phyloP scores from a whole-genome alignment of 139 green algal genomes.

The Microglena sp. region DNA sequence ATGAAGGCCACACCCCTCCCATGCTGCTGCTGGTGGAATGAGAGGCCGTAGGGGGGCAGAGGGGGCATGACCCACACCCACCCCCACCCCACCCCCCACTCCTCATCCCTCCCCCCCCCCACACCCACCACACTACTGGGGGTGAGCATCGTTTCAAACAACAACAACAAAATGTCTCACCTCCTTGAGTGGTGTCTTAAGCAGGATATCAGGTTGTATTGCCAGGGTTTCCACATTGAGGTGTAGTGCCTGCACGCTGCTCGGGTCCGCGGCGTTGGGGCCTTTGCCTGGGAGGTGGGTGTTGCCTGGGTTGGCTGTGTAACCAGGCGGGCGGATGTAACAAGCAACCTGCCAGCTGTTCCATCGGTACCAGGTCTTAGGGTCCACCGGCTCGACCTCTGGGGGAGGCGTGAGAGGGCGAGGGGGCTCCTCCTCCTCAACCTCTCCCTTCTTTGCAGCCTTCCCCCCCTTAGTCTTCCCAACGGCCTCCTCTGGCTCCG shows the following conservation, averaged over 20 bases:
- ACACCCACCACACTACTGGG: too few relatives aligned
- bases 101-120: too few relatives aligned
- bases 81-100: too few relatives aligned
- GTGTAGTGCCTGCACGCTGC: conserved; percentile 26
- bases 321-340: conserved; percentile 30
- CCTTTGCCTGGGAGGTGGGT: neutral
- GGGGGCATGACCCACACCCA: too few relatives aligned
- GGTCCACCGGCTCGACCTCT: conserved; percentile 1
- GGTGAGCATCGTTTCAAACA: too few relatives aligned
- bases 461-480: neutral
- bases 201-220: conserved; percentile 32
- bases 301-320: too few relatives aligned
- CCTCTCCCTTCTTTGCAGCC: neutral
- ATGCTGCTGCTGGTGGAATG: too few relatives aligned
- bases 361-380: conserved; percentile 29
- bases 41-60: too few relatives aligned
- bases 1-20: too few relatives aligned
- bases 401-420: neutral
- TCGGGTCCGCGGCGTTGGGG: neutral
- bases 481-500: neutral
- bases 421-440: conserved; percentile 7
- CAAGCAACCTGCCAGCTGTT: conserved; percentile 21
- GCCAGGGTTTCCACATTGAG: conserved; percentile 37
- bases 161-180: too few relatives aligned
- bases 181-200: conserved; percentile 12